phyloP scores from a whole-genome alignment of 345 rosid genomes.

The Alliaria petiolata region DNA sequence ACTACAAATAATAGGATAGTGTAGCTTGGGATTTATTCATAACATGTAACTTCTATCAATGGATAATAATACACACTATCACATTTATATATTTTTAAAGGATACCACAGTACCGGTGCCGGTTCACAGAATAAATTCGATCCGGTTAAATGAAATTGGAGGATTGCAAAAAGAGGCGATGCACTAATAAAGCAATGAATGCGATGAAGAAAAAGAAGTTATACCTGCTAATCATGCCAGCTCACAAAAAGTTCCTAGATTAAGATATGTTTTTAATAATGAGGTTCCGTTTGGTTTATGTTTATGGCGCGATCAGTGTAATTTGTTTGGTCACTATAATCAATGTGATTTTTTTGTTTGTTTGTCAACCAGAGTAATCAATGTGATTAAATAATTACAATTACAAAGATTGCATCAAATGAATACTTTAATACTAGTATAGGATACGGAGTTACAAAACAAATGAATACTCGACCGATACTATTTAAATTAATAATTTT shows the following conservation, averaged over 20 bases:
- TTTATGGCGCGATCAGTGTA: constrained; percentile 15
- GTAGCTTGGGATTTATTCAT: not conserved
- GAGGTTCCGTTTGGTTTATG: not conserved
- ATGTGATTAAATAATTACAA: too few species aligned
- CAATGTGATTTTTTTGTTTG: too few species aligned
- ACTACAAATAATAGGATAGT: not conserved
- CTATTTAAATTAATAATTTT: too few species aligned
- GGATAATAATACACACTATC: not conserved
- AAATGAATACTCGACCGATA: too few species aligned
- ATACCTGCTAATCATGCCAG: constrained; percentile 26
- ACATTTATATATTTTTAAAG: not conserved
- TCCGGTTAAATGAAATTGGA: too few species aligned
- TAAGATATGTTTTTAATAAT: not conserved
- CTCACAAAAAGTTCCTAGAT: constrained; percentile 17
- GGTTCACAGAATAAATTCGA: not conserved
- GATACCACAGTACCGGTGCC: not conserved
- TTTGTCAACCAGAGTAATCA: too few species aligned
- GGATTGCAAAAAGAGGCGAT: not conserved
- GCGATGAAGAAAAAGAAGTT: not conserved
- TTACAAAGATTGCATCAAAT: too few species aligned
- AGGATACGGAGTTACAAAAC: too few species aligned
- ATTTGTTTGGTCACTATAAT: constrained; percentile 22
- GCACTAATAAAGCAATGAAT: constrained; percentile 4
- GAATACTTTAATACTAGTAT: too few species aligned
- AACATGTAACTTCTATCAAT: not conserved